Conservation (phyloP, 2,329 filamentous ascomycete genomes). For the Penicillium brevicompactum region DNA sequence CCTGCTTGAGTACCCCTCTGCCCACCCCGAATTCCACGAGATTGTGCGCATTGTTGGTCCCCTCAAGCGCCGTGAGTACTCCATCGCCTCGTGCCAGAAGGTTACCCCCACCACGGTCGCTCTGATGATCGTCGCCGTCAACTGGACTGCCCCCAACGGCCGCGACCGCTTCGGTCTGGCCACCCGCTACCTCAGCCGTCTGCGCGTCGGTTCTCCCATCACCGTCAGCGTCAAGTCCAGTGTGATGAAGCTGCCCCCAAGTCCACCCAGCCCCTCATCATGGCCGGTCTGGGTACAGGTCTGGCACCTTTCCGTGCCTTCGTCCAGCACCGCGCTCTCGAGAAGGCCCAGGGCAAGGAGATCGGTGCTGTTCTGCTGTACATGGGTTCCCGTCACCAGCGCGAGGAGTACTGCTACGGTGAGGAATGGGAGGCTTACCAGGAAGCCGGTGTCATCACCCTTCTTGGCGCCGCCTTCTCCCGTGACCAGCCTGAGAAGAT, state of each 20-base stretch:
- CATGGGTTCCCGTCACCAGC: constrained; percentile 95
- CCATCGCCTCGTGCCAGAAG: constrained; percentile 96
- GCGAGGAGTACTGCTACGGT: constrained; percentile 97
- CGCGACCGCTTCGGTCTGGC: constrained; percentile 91
- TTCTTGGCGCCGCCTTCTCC: constrained; percentile 91
- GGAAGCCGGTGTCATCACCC: constrained; percentile 90
- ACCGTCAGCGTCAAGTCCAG: constrained; percentile 96
- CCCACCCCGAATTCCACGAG: constrained; percentile 84
- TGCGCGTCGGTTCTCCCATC: constrained; percentile 74
- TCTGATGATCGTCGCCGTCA: constrained; percentile 95
- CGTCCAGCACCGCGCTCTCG: constrained; percentile 95
- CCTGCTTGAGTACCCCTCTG: constrained; percentile 84
- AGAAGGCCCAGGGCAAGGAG: constrained; percentile 94
- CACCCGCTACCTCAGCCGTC: constrained; percentile 80
- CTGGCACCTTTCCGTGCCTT: constrained; percentile 99
- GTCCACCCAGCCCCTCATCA: constrained; percentile 91
- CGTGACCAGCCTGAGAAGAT: constrained; percentile 98
- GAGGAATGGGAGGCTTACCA: constrained; percentile 99
- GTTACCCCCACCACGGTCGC: constrained; percentile 88
- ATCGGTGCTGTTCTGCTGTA: constrained; percentile 93
- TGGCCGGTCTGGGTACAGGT: constrained; percentile 97
- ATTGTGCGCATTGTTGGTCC: constrained; percentile 84
- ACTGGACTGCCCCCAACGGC: constrained; percentile 87
- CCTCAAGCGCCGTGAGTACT: constrained; percentile 96
- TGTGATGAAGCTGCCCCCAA: constrained; percentile 96